A percentile compares a stretch with the other conserved stretches of the same genome.
Evolutionary conservation across 768 basidiomycete species (phyloP).

Genomic region (Phlebiopsis gigantea): DNA sequence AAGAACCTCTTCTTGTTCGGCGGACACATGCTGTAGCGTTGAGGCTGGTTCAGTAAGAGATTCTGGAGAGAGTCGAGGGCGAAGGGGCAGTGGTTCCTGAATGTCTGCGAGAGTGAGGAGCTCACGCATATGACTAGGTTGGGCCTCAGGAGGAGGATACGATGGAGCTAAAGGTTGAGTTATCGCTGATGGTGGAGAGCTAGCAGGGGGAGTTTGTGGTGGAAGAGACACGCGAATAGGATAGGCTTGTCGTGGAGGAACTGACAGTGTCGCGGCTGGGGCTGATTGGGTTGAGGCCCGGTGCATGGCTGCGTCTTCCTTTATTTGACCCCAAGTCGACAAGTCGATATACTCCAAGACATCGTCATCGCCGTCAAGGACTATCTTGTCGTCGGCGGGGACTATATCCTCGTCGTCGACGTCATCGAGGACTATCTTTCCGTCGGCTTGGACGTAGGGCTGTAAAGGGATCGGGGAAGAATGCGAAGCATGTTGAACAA

Average conservation of each 20-base stretch:
- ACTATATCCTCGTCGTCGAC: background rate
- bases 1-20: background rate
- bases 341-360: background rate
- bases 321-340: background rate
- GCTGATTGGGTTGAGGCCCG: background rate
- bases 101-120: background rate
- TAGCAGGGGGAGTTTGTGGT: background rate
- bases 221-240: no score
- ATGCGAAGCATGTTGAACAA: background rate
- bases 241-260: background rate
- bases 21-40: background rate
- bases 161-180: no score
- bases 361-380: background rate
- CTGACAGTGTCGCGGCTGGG: background rate
- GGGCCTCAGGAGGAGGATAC: background rate
- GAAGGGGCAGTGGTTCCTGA: background rate
- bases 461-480: background rate
- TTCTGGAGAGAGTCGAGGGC: no score
- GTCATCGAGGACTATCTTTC: background rate
- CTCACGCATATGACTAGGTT: background rate
- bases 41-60: no score
- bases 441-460: background rate
- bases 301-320: background rate
- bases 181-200: background rate
- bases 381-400: background rate